phyloP scores from a whole-genome alignment of 805 yeast genomes.

The Metschnikowia cerradonensis region DNA sequence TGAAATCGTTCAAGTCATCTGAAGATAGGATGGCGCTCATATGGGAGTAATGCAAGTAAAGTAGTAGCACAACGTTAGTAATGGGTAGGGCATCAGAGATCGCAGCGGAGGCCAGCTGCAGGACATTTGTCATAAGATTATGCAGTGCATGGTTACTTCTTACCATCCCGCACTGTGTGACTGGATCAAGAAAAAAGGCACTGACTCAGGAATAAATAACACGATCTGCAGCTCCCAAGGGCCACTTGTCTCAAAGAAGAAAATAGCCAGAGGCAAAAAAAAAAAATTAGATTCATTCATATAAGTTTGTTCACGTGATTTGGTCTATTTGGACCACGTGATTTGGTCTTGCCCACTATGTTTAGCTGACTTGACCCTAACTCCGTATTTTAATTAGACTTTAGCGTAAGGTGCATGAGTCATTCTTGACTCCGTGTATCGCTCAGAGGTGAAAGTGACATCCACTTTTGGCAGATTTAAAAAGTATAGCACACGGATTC shows the following conservation, averaged over 20 bases:
- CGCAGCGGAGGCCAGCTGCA: not conserved
- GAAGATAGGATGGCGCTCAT: conserved; percentile 90
- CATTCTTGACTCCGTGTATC: no score
- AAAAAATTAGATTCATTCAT: no score
- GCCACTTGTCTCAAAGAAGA: not conserved
- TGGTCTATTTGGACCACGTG: no score
- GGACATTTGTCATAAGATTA: conserved; percentile 3
- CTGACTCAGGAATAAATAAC: not conserved
- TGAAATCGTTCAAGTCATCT: conserved; percentile 90
- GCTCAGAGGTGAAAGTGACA: no score
- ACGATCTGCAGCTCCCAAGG: not conserved
- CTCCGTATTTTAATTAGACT: no score
- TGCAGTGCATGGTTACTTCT: not conserved
- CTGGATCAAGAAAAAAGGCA: not conserved
- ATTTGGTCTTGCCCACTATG: no score
- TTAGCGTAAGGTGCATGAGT: no score
- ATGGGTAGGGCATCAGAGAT: not conserved
- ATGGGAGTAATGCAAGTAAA: not conserved
- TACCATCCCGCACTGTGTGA: not conserved
- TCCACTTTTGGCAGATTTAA: no score
- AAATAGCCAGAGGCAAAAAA: no score
- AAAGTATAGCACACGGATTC: no score
- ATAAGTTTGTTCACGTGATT: no score
- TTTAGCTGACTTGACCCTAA: no score
- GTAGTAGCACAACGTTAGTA: not conserved